phyloP scores from a whole-genome alignment of 257 asterid genomes.

The Solanum ossicruentum region DNA sequence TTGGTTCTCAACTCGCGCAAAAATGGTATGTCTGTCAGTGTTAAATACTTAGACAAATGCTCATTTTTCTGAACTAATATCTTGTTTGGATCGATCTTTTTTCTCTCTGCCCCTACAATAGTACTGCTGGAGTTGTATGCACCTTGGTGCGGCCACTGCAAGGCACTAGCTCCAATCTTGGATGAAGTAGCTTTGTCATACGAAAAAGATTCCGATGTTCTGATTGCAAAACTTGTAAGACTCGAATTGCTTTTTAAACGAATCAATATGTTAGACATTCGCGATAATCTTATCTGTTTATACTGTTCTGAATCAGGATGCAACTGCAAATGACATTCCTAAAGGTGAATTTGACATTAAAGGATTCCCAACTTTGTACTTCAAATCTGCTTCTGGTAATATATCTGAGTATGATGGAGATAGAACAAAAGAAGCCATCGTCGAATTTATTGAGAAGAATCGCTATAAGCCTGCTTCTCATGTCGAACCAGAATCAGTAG shows the following conservation, averaged over 20 bases:
- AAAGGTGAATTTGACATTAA: conserved; percentile 37
- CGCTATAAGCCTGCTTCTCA: conserved; percentile 26
- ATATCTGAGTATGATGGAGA: conserved; percentile 40
- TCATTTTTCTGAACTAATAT: neutral
- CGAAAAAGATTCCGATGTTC: conserved; percentile 37
- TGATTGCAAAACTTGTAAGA: conserved; percentile 62
- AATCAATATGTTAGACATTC: neutral
- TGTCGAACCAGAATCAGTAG: conserved; percentile 14
- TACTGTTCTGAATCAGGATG: conserved; percentile 28
- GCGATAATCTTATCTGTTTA: neutral
- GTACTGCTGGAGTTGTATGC: conserved; percentile 74
- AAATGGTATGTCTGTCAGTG: conserved; percentile 33
- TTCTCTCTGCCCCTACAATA: conserved; percentile 1
- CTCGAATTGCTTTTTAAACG: neutral
- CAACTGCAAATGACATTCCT: conserved; percentile 68
- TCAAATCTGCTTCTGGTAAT: conserved; percentile 55
- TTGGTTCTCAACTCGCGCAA: conserved; percentile 60
- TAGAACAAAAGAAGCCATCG: conserved; percentile 60
- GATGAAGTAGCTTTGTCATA: conserved; percentile 71
- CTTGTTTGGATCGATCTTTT: neutral
- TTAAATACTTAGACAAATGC: neutral
- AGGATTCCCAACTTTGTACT: conserved; percentile 73
- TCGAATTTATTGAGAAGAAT: conserved; percentile 37
- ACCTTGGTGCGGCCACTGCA: conserved; percentile 93
- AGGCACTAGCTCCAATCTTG: conserved; percentile 65